A percentile compares a stretch with the other conserved stretches of the same genome.
phyloP scores from a whole-genome alignment of 2,329 filamentous ascomycete genomes.

The Penicillium polonicum region DNA sequence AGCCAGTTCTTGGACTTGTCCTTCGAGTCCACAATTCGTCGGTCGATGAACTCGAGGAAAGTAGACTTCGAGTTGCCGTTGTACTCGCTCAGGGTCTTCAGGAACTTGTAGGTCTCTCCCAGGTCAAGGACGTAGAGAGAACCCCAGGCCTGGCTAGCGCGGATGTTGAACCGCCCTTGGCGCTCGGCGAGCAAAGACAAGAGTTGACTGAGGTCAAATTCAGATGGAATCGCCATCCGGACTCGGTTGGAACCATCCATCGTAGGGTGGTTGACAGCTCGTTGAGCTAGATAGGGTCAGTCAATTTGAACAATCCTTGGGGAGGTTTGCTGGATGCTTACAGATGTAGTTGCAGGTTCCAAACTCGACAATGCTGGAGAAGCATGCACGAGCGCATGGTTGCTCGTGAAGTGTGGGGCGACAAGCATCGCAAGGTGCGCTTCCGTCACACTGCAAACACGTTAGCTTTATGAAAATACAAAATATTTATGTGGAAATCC shows the following conservation, averaged over 20 bases:
- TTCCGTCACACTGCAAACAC: constrained; percentile 40
- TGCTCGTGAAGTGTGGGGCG: constrained; percentile 44
- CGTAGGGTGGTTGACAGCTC: constrained; percentile 44
- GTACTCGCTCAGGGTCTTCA: constrained; percentile 40
- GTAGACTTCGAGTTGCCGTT: constrained; percentile 41
- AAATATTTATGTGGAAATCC: constrained; percentile 1
- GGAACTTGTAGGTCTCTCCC: constrained; percentile 42
- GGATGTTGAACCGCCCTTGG: constrained; percentile 45
- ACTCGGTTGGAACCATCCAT: constrained; percentile 36
- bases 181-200: constrained; percentile 39
- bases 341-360: constrained; percentile 49
- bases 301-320: not conserved
- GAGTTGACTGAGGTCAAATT: constrained; percentile 41
- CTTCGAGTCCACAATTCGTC: constrained; percentile 45
- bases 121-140: constrained; percentile 45
- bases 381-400: constrained; percentile 46
- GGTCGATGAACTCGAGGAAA: constrained; percentile 46
- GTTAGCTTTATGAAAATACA: constrained; percentile 11
- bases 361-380: constrained; percentile 46
- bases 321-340: constrained; percentile 24
- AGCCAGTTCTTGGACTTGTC: constrained; percentile 48
- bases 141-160: constrained; percentile 43
- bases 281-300: constrained; percentile 40
- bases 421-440: constrained; percentile 44
- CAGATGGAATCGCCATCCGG: constrained; percentile 42